Evolutionary conservation across 2,329 filamentous ascomycete species (phyloP), one percentile per base, ranked within the genome.

Genomic region (Penicillium verrucosum): DNA sequence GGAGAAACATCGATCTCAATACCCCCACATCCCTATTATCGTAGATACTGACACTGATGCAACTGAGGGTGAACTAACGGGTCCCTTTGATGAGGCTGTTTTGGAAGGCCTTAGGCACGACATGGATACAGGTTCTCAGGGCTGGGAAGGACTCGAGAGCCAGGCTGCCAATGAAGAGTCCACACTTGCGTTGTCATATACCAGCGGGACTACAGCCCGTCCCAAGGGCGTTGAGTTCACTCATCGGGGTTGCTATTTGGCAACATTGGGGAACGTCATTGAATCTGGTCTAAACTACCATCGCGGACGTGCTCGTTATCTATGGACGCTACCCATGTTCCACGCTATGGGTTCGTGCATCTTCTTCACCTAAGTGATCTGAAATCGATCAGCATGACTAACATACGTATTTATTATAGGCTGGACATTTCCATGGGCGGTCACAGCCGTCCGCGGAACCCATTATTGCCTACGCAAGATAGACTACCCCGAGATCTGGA

Each of bases 151-250:
- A 0, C 81, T 97, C 25, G 82, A 89, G 60, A 81, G 84, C 1
- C 87, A 92, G 63, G 83, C 83, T 3, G 77, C 81, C 1, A 82
- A 91, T 65, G 94, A 99, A 72, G 88, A 96, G 63, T 86, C 85
- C 58, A 82, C 90, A 64, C 82, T 97, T 59, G 91, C 92, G 3
- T 85, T 99, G 54, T 90, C 93, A 1, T 97, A 97, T 73, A 99
- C 94, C 0, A 94, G 89, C 29, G 93, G 93, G 4, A 97, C 94
- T 1, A 97, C 94, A 0, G 92, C 92, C 0, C 81, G 84, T 30
- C 94, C 94, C 1, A 97, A 99, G 73, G 94, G 94, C 5, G 93
- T 97, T 3, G 86, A 96, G 54, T 97, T 89, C 70, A 97, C 91
- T 1, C 90, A 97, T 73, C 84, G 94, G 45, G 89, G 92, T 4